These are phyloP conservation scores for Choiromyces venosus DNA, from an alignment of 495 filamentous ascomycete species.

Conservation along the genomic window DNA sequence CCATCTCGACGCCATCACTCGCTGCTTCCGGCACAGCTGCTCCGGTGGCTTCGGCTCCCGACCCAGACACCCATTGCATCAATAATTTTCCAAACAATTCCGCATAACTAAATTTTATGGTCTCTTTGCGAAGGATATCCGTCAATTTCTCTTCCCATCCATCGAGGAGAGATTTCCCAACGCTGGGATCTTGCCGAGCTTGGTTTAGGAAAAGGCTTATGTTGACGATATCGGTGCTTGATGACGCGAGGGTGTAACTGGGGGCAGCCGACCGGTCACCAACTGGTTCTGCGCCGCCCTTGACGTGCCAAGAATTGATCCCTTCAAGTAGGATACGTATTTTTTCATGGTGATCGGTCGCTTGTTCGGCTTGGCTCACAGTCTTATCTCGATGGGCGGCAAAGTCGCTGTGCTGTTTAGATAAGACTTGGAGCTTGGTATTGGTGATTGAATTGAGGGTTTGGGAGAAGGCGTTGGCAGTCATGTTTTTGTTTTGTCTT, in stretches of 20 bases:
- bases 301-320: conserved; percentile 42
- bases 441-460: conserved; percentile 61
- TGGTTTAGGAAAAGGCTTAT: conserved; percentile 29
- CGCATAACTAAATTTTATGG: conserved; percentile 57
- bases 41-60: conserved; percentile 28
- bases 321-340: conserved; percentile 46
- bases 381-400: conserved; percentile 45
- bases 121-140: conserved; percentile 46
- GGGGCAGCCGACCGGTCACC: conserved; percentile 37
- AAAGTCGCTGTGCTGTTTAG: conserved; percentile 55
- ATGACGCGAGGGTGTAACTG: conserved; percentile 25
- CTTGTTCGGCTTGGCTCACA: conserved; percentile 37
- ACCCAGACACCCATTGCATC: conserved; percentile 55
- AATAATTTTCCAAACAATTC: conserved; percentile 58
- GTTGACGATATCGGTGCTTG: conserved; percentile 23
- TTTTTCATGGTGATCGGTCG: conserved; percentile 41
- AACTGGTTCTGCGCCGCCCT: not conserved
- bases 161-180: conserved; percentile 43
- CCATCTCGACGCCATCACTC: conserved; percentile 27
- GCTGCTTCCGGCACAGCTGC: conserved; percentile 17
- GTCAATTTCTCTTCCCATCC: conserved; percentile 48
- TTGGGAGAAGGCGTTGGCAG: conserved; percentile 50
- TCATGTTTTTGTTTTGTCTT: not conserved
- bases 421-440: conserved; percentile 59
- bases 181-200: conserved; percentile 42